Conservation (phyloP, 306 rosid genomes). For the Vicia villosa region DNA sequence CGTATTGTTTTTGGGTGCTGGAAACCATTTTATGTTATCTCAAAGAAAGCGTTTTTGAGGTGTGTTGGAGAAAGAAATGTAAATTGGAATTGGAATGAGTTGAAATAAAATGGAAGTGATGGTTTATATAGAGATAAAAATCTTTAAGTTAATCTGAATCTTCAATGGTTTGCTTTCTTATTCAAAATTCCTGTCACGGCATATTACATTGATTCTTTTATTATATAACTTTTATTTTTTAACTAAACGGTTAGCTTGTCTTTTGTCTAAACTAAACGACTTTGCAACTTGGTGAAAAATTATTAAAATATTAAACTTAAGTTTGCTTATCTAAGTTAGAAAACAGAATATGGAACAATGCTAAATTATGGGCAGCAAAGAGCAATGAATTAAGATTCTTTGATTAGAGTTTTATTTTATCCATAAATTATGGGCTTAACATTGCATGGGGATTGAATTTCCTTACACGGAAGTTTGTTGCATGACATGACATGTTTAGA, state of each 20-base stretch:
- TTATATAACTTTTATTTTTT: background rate
- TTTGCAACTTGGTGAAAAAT: conserved; percentile 10
- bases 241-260: background rate
- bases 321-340: background rate
- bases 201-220: conserved; percentile 6
- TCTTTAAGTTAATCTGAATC: background rate
- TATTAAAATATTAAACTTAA: background rate
- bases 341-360: too few species aligned
- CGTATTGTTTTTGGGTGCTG: background rate
- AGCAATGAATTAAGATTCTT: too few species aligned
- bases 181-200: conserved; percentile 8
- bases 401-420: too few species aligned
- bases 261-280: background rate
- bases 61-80: conserved; percentile 5
- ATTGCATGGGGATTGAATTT: background rate
- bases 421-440: background rate
- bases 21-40: conserved; percentile 32
- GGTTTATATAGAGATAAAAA: conserved; percentile 34
- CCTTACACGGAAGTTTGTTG: background rate
- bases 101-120: background rate
- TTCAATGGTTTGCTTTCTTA: conserved; percentile 16
- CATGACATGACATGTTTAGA: background rate
- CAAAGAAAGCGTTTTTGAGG: background rate
- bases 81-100: conserved; percentile 23
- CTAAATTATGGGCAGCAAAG: too few species aligned